A percentile compares a stretch with the other conserved stretches of the same genome.
Evolutionary conservation across 371 early-diverging fungal genomes (phyloP).

Genomic region (Thermomucor indicae-seudaticae): DNA sequence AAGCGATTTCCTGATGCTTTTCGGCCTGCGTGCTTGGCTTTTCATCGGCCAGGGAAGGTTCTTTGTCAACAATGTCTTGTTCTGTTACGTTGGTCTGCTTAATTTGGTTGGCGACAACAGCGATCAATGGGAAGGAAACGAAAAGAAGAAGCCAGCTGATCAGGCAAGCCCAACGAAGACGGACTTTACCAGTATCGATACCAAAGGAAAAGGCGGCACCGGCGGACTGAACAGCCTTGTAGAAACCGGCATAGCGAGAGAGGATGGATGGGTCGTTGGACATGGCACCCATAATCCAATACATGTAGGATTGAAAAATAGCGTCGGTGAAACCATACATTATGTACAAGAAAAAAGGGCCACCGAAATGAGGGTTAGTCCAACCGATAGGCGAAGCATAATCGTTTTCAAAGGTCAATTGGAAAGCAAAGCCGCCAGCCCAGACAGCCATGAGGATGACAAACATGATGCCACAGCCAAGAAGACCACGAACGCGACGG

Average conservation of each 20-base stretch:
- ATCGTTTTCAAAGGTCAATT: conserved; percentile 38
- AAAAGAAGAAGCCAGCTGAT: conserved; percentile 31
- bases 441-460: conserved; percentile 52
- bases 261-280: conserved; percentile 64
- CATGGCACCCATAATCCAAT: conserved; percentile 79
- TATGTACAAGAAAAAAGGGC: conserved; percentile 62
- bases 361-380: conserved; percentile 32
- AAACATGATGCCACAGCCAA: conserved; percentile 45
- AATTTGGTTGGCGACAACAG: conserved; percentile 22
- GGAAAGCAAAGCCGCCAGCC: conserved; percentile 60
- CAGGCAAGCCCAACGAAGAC: conserved; percentile 28
- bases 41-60: no score
- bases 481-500: conserved; percentile 50
- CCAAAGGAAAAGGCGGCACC: conserved; percentile 37
- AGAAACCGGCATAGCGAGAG: conserved; percentile 73
- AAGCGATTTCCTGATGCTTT: no score
- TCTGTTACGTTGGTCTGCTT: conserved; percentile 19
- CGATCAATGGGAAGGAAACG: conserved; percentile 32
- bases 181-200: conserved; percentile 28
- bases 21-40: no score
- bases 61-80: conserved; percentile 11
- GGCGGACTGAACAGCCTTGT: conserved; percentile 64
- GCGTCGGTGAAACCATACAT: conserved; percentile 67
- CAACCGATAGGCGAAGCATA: conserved; percentile 22
- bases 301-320: conserved; percentile 65